Conservation (phyloP, 2,329 filamentous ascomycete species). For the Trichophyton verrucosum region DNA sequence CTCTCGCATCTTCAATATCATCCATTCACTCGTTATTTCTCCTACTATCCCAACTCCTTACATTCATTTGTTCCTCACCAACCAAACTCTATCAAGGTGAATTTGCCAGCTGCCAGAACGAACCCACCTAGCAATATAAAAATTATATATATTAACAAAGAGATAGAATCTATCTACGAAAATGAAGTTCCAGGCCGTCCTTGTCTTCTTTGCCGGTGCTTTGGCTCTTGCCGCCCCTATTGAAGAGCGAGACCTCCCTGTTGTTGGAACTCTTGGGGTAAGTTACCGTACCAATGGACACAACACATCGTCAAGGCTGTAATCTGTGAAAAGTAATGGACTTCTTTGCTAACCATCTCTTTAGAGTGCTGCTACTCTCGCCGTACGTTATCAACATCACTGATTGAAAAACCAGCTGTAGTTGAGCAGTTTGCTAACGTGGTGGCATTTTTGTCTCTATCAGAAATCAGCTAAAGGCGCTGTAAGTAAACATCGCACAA, state of each 20-base stretch:
- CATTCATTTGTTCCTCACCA: not conserved
- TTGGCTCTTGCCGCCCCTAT: not conserved
- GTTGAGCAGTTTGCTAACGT: not conserved
- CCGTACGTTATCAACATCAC: not conserved
- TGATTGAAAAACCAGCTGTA: not conserved
- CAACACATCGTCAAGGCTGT: not conserved
- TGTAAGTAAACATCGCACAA: not conserved
- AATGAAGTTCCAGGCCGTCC: conserved; percentile 1
- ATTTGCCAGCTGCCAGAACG: not conserved
- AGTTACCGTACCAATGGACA: not conserved
- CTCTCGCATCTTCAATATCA: not conserved
- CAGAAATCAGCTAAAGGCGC: not conserved
- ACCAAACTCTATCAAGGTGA: not conserved
- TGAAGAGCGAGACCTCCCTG: not conserved
- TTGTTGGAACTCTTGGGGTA: not conserved
- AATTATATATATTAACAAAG: not conserved
- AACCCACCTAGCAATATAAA: not conserved
- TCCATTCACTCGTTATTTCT: not conserved
- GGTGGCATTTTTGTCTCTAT: not conserved
- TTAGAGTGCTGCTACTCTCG: not conserved
- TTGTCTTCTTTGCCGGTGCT: not conserved
- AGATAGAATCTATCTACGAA: not conserved
- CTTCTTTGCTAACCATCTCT: not conserved
- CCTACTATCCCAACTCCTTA: not conserved
- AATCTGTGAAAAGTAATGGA: too few relatives aligned